Conservation (phyloP, 2,329 filamentous ascomycete genomes). For the Epichloe glyceriae region DNA sequence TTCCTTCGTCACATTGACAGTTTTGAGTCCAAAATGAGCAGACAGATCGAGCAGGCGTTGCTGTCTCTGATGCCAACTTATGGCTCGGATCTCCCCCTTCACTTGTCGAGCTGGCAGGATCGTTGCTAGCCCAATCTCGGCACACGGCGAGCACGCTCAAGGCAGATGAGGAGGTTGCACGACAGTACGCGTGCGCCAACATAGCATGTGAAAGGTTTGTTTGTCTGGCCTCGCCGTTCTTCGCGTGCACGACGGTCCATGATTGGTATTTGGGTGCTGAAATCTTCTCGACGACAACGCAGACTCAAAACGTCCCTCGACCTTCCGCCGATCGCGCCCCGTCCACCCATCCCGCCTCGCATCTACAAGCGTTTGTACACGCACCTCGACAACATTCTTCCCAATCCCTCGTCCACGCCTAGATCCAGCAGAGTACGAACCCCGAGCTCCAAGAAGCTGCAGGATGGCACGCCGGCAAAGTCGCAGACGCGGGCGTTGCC, state of each 20-base stretch:
- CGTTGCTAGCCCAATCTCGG: constrained; percentile 68
- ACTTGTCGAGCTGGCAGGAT: constrained; percentile 59
- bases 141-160: constrained; percentile 66
- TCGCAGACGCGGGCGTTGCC: constrained; percentile 21
- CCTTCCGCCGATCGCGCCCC: constrained; percentile 61
- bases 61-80: constrained; percentile 63
- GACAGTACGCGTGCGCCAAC: constrained; percentile 73
- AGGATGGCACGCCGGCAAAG: constrained; percentile 14
- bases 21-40: constrained; percentile 44
- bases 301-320: constrained; percentile 66
- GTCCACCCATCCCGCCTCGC: constrained; percentile 64
- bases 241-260: constrained; percentile 4
- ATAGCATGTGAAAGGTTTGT: constrained; percentile 72
- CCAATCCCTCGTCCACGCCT: constrained; percentile 23
- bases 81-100: constrained; percentile 52
- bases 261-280: background rate
- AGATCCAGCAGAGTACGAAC: constrained; percentile 19
- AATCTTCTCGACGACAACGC: background rate
- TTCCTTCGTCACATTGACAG: no score
- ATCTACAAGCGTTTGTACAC: constrained; percentile 75
- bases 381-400: constrained; percentile 64
- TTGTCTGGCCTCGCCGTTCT: background rate
- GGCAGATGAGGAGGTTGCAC: constrained; percentile 75
- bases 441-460: constrained; percentile 20
- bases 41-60: constrained; percentile 59